phyloP scores from a whole-genome alignment of 345 rosid species.

The Brassica napus region Da-Ae NC_063439.1:25084001-25084500 shows the following conservation, averaged over 20 bases:
- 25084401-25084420: constrained; percentile 67
- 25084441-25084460: constrained; percentile 67
- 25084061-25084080: neutral
- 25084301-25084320: constrained; percentile 81
- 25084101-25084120: constrained; percentile 6
- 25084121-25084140: constrained; percentile 32
- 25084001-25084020: constrained; percentile 36
- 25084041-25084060: neutral
- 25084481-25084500: neutral
- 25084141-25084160: constrained; percentile 38
- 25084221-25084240: constrained; percentile 25
- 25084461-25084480: constrained; percentile 86
- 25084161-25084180: constrained; percentile 48
- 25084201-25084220: constrained; percentile 4
- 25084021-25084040: constrained; percentile 36
- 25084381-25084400: constrained; percentile 21
- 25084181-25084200: neutral
- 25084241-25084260: constrained; percentile 35
- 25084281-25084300: constrained; percentile 70
- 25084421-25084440: constrained; percentile 61
- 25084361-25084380: constrained; percentile 11
- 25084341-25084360: neutral
- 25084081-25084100: constrained; percentile 34
- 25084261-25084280: constrained; percentile 71
- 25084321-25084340: constrained; percentile 29